These are phyloP conservation scores for Oryza meridionalis DNA, from an alignment of 176 grass and related monocot species.

Conservation along the genomic window DNA sequence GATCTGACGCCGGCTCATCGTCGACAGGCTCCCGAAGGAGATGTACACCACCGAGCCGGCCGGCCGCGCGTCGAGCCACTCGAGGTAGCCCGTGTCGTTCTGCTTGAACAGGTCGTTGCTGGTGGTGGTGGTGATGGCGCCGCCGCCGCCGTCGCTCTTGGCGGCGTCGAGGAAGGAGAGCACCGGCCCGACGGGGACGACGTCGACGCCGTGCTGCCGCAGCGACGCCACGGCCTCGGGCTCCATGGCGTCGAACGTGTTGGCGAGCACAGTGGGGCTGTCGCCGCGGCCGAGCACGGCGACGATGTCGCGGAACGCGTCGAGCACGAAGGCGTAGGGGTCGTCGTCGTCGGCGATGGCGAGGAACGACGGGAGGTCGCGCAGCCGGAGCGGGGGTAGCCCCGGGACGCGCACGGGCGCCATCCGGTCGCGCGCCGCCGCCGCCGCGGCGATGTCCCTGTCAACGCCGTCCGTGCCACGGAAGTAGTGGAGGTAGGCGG, in stretches of 20 bases:
- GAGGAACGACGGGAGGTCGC: slow-evolving; percentile 66
- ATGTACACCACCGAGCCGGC: slow-evolving; percentile 65
- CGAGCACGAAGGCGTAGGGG: slow-evolving; percentile 31
- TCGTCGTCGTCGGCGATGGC: slow-evolving; percentile 33
- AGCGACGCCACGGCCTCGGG: slow-evolving; percentile 39
- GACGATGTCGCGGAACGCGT: slow-evolving; percentile 39
- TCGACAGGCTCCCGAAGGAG: slow-evolving; percentile 75
- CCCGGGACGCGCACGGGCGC: slow-evolving; percentile 41
- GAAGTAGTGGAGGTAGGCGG: slow-evolving; percentile 62
- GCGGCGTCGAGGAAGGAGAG: slow-evolving; percentile 43
- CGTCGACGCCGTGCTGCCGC: slow-evolving; percentile 33
- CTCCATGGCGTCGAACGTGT: slow-evolving; percentile 75
- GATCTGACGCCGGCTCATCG: slow-evolving; percentile 58
- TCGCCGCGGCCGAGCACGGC: background rate
- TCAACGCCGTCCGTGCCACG: slow-evolving; percentile 46
- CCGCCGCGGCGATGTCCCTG: slow-evolving; percentile 22
- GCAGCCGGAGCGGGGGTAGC: slow-evolving; percentile 50
- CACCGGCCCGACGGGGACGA: slow-evolving; percentile 66
- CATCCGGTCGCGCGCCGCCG: slow-evolving; percentile 25
- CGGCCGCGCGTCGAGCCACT: slow-evolving; percentile 62
- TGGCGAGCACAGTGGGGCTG: slow-evolving; percentile 55
- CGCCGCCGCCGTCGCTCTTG: background rate
- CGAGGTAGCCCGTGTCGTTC: slow-evolving; percentile 50
- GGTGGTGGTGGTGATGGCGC: no score
- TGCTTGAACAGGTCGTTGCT: slow-evolving; percentile 54